Conservation (phyloP, 2,329 filamentous ascomycete genomes). For the Trichoderma breve region DNA sequence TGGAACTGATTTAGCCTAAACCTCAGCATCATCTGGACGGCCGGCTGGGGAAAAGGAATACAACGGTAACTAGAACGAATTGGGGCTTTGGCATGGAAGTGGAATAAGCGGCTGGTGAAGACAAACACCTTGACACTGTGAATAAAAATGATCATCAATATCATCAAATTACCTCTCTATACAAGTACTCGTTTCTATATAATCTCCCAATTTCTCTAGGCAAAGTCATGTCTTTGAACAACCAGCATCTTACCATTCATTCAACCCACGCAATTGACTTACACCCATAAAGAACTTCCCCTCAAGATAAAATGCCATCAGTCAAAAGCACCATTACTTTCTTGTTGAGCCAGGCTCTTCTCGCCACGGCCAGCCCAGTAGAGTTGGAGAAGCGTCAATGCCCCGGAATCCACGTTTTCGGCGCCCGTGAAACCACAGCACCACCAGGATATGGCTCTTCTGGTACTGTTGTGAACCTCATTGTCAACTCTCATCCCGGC, state of each 20-base stretch:
- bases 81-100: background rate
- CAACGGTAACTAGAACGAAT: background rate
- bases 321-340: background rate
- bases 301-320: background rate
- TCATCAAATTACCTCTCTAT: background rate
- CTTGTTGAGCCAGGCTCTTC: constrained; percentile 11
- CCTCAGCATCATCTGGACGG: background rate
- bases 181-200: background rate
- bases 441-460: constrained; percentile 52
- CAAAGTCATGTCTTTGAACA: background rate
- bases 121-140: background rate
- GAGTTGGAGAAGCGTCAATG: constrained; percentile 18
- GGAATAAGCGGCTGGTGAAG: background rate
- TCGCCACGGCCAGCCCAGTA: background rate
- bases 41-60: constrained; percentile 11
- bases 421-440: constrained; percentile 49
- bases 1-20: constrained; percentile 10
- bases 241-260: background rate
- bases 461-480: constrained; percentile 48
- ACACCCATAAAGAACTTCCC: background rate
- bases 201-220: background rate
- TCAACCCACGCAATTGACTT: background rate
- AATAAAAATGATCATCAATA: background rate
- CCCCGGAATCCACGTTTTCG: constrained; percentile 42
- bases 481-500: constrained; percentile 47